Evolutionary conservation across 495 filamentous ascomycete species (phyloP), one percentile per base, ranked within the genome.

Genomic region (Penicillium argentinense): DNA sequence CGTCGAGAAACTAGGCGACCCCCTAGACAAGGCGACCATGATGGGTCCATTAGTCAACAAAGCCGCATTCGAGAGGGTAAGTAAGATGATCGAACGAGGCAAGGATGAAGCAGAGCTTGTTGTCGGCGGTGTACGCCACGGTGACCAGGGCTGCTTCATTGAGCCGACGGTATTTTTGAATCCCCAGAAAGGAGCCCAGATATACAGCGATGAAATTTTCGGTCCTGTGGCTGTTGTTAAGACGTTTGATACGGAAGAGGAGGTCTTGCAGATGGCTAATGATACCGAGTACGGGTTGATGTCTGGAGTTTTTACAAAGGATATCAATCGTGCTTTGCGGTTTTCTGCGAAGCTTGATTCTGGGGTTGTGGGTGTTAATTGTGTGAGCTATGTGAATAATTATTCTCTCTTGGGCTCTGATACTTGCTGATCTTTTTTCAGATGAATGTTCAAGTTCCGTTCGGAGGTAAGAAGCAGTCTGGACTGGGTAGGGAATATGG

Each of bases 341-440:
- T 69, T 97, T 14, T 78, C 82, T 8, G 85, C 95, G 27, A 71
- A 77, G 25, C 80, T 97, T 22, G 91, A 96, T 54, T 92, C 91
- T n/a, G 91, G 91, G 9, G 96, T 92, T 9, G 90, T 96, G 13
- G 96, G 95, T 67, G 86, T 97, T 56, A 97, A 97, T 60, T 81
- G 91, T 47, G n/a, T n/a, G n/a, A n/a, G n/a, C n/a, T n/a, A n/a
- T n/a, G n/a, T n/a, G n/a, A n/a, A n/a, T n/a, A n/a, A n/a, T n/a
- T n/a, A n/a, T n/a, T n/a, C n/a, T n/a, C n/a, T n/a, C n/a, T n/a
- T n/a, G n/a, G n/a, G n/a, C n/a, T n/a, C 7, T 22, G 33, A 21
- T 1, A 1, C 9, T 1, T 36, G 17, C 33, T 36, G 7, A 36
- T 36, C 9, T 9, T 36, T 26, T 11, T 11, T 1, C 17, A 36